Evolutionary conservation across 1,139 yeast species (phyloP).

Genomic region (Pneumocystis canis): DNA sequence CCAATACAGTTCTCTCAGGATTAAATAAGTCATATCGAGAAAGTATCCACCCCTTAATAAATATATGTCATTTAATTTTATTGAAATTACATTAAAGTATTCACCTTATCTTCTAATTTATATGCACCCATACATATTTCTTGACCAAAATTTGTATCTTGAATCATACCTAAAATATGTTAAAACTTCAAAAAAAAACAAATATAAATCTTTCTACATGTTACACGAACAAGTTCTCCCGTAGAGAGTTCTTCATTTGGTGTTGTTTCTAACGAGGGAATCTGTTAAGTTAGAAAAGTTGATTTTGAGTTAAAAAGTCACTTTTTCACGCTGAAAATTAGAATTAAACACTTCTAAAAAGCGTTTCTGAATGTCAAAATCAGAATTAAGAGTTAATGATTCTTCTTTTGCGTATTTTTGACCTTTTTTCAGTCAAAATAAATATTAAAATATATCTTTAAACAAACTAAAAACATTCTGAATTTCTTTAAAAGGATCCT

Average conservation of each 20-base stretch:
- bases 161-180: conserved; percentile 3
- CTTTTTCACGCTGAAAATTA: background rate
- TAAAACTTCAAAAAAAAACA: background rate
- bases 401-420: background rate
- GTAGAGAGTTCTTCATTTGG: background rate
- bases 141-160: conserved; percentile 5
- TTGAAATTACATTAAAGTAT: background rate
- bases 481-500: background rate
- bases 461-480: background rate
- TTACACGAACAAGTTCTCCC: background rate
- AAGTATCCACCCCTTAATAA: background rate
- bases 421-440: background rate
- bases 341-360: background rate
- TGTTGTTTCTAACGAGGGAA: background rate
- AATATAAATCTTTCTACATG: background rate
- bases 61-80: background rate
- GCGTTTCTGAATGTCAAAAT: background rate
- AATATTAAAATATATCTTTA: background rate
- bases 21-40: background rate
- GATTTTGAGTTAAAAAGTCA: background rate
- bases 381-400: background rate
- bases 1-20: background rate
- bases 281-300: background rate
- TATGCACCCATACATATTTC: conserved; percentile 7
- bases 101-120: background rate